Evolutionary conservation across 192 early-diverging fungal species (phyloP).

Genomic region (Neocallimastix lanati): DNA sequence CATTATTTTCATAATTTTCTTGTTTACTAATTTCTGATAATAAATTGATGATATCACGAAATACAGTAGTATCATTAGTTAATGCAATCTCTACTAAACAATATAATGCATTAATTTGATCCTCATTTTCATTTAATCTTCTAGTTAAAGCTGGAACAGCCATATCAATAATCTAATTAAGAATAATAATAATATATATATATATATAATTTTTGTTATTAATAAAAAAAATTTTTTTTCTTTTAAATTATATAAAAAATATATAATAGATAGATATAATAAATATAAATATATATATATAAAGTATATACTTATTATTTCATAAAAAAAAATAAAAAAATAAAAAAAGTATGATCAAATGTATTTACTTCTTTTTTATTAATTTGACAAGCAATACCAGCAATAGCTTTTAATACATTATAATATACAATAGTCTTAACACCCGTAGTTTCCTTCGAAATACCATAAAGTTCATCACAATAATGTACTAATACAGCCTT

Average conservation of each 20-base stretch:
- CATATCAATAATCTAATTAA: slow-evolving; percentile 4
- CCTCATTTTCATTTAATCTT: slow-evolving; percentile 7
- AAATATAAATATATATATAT: no score
- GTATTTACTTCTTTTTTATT: not conserved
- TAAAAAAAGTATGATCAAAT: no score
- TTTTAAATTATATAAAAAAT: no score
- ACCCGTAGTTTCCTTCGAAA: not conserved
- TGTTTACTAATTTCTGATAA: slow-evolving; percentile 2
- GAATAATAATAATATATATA: no score
- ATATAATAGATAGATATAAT: no score
- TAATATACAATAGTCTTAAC: not conserved
- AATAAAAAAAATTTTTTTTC: no score
- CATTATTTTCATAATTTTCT: not conserved
- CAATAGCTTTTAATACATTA: not conserved
- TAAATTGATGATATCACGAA: slow-evolving; percentile 12
- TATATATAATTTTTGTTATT: no score
- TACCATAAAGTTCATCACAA: not conserved
- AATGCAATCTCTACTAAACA: slow-evolving; percentile 22
- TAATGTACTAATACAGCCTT: not conserved
- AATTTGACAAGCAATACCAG: not conserved
- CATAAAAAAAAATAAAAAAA: no score
- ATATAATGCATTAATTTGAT: slow-evolving; percentile 6
- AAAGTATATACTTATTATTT: not conserved
- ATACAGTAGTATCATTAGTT: slow-evolving; percentile 13
- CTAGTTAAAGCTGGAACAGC: slow-evolving; percentile 17